Base-by-base conservation (phyloP, 208 protist species). In the Crithidia expoeki region DNA sequence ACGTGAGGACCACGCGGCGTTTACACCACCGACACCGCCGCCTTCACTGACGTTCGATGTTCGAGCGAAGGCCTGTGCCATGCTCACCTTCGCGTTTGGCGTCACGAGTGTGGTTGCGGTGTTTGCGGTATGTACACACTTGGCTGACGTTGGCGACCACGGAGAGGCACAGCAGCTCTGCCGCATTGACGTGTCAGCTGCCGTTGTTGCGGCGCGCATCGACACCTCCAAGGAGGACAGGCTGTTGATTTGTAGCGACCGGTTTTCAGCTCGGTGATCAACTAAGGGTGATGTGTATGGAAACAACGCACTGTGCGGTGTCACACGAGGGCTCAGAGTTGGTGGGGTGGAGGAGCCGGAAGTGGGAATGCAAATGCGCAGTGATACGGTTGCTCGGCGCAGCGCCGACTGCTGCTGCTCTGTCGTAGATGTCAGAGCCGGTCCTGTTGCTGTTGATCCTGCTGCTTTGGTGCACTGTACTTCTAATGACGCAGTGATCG, bases 111-210 rank as follows among this genome's bases (percentile, higher is more conserved):
- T 17, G 12, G 42, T 9, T n/a, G 42, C 16, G 42, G 42, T 17
- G 3, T 9, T 47, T 21, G 42, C 12, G 12, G 42, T 47, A n/a
- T 9, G 16, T 9, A 17, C 42, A 47, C 5, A 47, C 38, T 33
- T 42, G 2, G 61, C 33, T 0, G 61, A 47, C 7, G 19, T 23
- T 4, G 61, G 61, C 33, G 49, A 67, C 61, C 61, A 67, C 5
- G 61, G 61, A 9, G 47, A 57, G 30, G 61, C 61, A 16, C 61
- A 67, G 47, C 59, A 65, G 30, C 59, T 40, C 32, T 2, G 44
- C 16, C 23, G 58, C 2, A n/a, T 4, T 9, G 58, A 19, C 42
- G 42, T 17, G 9, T 5, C 36, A 40, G 36, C 9, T 12, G 36
- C 36, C 36, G 58, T 17, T 28, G 42, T 14, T 0, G 27, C 34